phyloP scores from a whole-genome alignment of 2,329 filamentous ascomycete species.

The Bipolaris victoriae region DNA sequence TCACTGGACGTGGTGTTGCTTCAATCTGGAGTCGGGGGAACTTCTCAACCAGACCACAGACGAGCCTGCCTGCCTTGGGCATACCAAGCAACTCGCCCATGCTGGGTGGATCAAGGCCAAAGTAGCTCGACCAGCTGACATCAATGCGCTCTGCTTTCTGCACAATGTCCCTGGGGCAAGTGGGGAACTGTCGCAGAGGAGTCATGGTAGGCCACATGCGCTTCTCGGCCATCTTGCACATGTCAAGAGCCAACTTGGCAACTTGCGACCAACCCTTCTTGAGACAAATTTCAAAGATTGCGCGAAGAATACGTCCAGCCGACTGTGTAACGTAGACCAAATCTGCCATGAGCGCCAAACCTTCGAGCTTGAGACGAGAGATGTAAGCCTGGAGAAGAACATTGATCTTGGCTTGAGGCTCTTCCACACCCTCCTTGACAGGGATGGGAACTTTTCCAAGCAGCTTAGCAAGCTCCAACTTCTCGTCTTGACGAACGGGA shows the following conservation, averaged over 20 bases:
- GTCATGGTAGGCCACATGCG: slow-evolving; percentile 99
- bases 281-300: slow-evolving; percentile 95
- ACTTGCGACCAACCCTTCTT: slow-evolving; percentile 97
- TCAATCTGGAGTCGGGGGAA: slow-evolving; percentile 93
- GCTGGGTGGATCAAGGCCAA: slow-evolving; percentile 91
- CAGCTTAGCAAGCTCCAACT: slow-evolving; percentile 91
- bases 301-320: slow-evolving; percentile 91
- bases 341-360: slow-evolving; percentile 94
- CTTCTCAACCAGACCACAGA: slow-evolving; percentile 86
- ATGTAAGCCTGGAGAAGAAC: slow-evolving; percentile 96
- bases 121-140: slow-evolving; percentile 91
- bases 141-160: slow-evolving; percentile 94
- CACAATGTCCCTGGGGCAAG: slow-evolving; percentile 83
- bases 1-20: slow-evolving; percentile 93
- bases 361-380: slow-evolving; percentile 90
- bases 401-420: slow-evolving; percentile 97
- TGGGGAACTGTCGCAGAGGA: slow-evolving; percentile 82
- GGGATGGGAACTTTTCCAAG: slow-evolving; percentile 90
- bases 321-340: slow-evolving; percentile 99
- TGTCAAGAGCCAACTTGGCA: slow-evolving; percentile 86
- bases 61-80: slow-evolving; percentile 83
- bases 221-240: slow-evolving; percentile 99
- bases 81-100: slow-evolving; percentile 95
- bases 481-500: slow-evolving; percentile 95
- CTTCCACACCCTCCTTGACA: slow-evolving; percentile 96